Evolutionary conservation across 1,284 basidiomycete species (phyloP).

Genomic region (Leccinum pachyderme): DNA sequence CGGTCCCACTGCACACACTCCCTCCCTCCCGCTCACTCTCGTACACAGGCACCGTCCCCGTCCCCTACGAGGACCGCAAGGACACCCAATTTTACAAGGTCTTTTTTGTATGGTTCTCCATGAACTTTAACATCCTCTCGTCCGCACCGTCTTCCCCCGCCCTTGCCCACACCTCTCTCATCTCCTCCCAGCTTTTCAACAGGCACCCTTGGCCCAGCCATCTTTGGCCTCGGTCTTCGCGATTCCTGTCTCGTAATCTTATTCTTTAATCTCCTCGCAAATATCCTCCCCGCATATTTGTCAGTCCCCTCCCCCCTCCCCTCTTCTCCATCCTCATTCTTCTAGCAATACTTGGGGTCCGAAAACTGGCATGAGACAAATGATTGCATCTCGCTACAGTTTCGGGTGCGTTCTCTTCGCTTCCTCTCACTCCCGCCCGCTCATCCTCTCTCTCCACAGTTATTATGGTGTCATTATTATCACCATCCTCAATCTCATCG

Average conservation of each 20-base stretch:
- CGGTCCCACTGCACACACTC: neutral
- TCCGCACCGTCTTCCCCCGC: constrained; percentile 33
- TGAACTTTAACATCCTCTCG: constrained; percentile 75
- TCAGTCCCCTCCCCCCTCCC: constrained; percentile 33
- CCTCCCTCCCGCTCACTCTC: neutral
- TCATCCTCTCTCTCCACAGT: constrained; percentile 35
- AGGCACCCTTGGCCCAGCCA: constrained; percentile 68
- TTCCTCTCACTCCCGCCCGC: neutral
- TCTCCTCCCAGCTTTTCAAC: constrained; percentile 54
- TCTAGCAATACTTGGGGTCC: constrained; percentile 81
- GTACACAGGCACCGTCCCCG: constrained; percentile 49
- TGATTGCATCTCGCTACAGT: constrained; percentile 77
- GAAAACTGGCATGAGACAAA: constrained; percentile 82
- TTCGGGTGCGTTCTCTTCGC: constrained; percentile 57
- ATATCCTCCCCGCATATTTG: constrained; percentile 58
- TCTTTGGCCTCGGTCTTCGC: constrained; percentile 66
- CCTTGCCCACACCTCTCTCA: constrained; percentile 1
- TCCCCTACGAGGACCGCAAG: constrained; percentile 48
- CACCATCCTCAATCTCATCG: constrained; percentile 61
- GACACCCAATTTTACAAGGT: constrained; percentile 68
- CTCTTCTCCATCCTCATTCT: neutral
- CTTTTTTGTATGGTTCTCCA: constrained; percentile 75
- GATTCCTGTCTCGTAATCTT: constrained; percentile 74
- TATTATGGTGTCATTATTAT: constrained; percentile 67
- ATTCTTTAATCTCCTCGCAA: constrained; percentile 70